Base-by-base conservation (phyloP, 371 early-diverging fungal genomes). In the Parasitella parasitica region DNA sequence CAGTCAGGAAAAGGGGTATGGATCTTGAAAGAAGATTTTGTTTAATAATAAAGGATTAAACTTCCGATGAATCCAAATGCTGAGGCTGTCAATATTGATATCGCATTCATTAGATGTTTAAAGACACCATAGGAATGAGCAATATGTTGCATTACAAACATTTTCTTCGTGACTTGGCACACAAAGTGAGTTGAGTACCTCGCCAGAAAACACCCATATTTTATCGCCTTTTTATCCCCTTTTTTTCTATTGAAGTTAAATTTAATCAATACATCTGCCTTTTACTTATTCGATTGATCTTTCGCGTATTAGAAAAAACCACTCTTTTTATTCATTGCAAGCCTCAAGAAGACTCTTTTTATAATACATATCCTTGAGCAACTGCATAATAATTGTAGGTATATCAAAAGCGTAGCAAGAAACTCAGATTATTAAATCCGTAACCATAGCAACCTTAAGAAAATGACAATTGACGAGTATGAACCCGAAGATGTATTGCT, bases 11-110 rank as follows among this genome's bases (percentile, higher is more conserved):
- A 64, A 41, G 84, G 86, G 3, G 70, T 75, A 43, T 86, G 86
- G 85, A 66, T 72, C 4, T 70, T 86, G 24, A 84, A 82, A 61
- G 63, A 70, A 2, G 85, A 86, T 27, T 86, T 72, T 55, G 69
- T 74, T 34, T 78, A 67, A 61, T 13, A 7, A 27, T 26, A 43
- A 15, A 43, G 3, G 3, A 3, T 50, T 50, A 26, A 50, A 50
- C 30, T 50, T 30, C 50, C 50, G 50, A 50, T 50, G 50, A 24
- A 46, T 20, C 11, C 12, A 46, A 6, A 4, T 22, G 20, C 20
- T 22, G 30, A 26, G 30, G 50, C 50, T 50, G 30, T 50, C 50
- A 28, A 50, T 26, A 50, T 50, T 46, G 46, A 22, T 46, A 11
- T 32, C 11, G 6, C 46, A 46, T 46, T 46, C 46, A 24, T 46